A percentile compares a stretch with the other conserved stretches of the same genome.
phyloP scores from a whole-genome alignment of 345 rosid genomes.

The Bruguiera sexangula region DNA sequence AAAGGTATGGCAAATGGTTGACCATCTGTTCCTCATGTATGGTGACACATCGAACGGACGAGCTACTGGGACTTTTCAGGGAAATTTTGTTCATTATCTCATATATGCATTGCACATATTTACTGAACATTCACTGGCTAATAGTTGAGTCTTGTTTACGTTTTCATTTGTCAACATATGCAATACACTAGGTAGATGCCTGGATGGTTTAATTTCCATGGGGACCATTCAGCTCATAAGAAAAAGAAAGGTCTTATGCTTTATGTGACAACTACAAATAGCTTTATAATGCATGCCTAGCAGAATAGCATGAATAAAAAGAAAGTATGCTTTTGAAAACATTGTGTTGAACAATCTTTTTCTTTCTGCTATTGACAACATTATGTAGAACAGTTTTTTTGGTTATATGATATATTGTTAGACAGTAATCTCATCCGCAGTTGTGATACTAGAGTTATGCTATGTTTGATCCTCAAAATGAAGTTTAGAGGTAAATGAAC shows the following conservation, averaged over 20 bases:
- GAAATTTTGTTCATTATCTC: constrained; percentile 3
- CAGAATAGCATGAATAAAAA: neutral
- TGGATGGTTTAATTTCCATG: constrained; percentile 3
- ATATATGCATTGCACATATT: neutral
- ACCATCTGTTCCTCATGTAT: constrained; percentile 20
- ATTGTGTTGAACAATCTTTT: constrained; percentile 4
- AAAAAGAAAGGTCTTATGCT: constrained; percentile 28
- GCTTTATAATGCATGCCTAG: constrained; percentile 31
- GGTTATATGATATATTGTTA: neutral
- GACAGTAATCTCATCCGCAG: too few species aligned
- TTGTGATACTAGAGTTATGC: too few species aligned
- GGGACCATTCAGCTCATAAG: constrained; percentile 29
- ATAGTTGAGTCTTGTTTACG: constrained; percentile 4
- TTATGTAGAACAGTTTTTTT: neutral
- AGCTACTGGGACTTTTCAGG: neutral
- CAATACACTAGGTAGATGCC: neutral
- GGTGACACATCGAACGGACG: constrained; percentile 19
- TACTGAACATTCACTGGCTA: constrained; percentile 25
- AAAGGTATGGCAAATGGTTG: constrained; percentile 29
- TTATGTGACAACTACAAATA: constrained; percentile 25
- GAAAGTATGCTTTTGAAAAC: neutral
- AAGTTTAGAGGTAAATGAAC: too few species aligned
- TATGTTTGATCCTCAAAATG: too few species aligned
- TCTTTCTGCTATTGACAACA: neutral
- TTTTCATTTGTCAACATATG: neutral